Conservation (phyloP, 805 yeast genomes). For the Ascoidea rubescens region DNA sequence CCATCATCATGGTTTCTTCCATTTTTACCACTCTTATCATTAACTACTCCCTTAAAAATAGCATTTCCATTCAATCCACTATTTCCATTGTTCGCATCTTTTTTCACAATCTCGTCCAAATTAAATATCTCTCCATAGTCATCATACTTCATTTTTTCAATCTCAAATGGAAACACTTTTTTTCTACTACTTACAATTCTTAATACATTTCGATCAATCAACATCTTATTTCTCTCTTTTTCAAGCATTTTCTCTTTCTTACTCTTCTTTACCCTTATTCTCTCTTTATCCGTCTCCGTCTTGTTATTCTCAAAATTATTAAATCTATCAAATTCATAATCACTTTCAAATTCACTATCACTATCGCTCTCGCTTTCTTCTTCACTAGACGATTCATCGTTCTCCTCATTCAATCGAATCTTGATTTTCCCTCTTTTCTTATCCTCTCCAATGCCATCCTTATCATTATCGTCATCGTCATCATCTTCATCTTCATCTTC, state of each 20-base stretch:
- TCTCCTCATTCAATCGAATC: conserved; percentile 9
- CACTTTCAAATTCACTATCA: conserved; percentile 16
- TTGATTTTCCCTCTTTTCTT: too few species aligned
- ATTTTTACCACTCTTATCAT: too few species aligned
- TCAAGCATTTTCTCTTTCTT: conserved; percentile 9
- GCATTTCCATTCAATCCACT: too few species aligned
- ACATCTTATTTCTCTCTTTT: not conserved
- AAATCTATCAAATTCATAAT: conserved; percentile 5
- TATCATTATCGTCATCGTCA: conserved; percentile 16
- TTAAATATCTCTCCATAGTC: conserved; percentile 80
- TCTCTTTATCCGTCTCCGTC: conserved; percentile 5
- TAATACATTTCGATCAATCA: conserved; percentile 41
- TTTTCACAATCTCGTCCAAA: conserved; percentile 41
- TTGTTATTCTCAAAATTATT: conserved; percentile 12
- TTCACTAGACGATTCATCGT: conserved; percentile 11
- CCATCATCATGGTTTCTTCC: too few species aligned
- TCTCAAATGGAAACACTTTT: conserved; percentile 66
- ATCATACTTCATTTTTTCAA: conserved; percentile 48
- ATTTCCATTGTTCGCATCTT: not conserved
- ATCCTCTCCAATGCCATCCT: conserved; percentile 9
- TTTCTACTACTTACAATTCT: conserved; percentile 30
- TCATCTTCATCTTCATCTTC: conserved; percentile 18
- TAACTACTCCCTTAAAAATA: too few species aligned
- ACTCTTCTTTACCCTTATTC: conserved; percentile 10
- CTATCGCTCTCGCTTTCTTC: conserved; percentile 13